Conservation (phyloP, 2,329 filamentous ascomycete genomes). For the Neobulgaria alba region DNA sequence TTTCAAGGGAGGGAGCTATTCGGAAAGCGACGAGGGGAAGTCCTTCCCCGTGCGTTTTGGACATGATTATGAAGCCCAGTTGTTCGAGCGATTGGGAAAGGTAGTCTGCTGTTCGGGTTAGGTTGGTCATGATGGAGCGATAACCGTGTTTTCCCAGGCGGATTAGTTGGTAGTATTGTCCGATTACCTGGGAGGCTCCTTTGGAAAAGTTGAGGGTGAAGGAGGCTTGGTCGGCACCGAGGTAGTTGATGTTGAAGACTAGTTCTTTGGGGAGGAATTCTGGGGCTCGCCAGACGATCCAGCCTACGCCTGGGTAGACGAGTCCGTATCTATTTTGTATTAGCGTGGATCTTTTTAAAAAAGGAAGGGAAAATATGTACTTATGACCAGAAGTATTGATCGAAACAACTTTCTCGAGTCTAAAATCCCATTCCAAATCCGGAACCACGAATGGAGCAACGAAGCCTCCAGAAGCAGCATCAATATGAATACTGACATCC, state of each 20-base stretch:
- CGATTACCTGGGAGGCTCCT: constrained; percentile 88
- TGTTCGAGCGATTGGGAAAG: constrained; percentile 63
- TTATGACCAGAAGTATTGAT: constrained; percentile 97
- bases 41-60: constrained; percentile 64
- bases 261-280: constrained; percentile 79
- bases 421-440: constrained; percentile 83
- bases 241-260: constrained; percentile 99
- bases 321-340: constrained; percentile 43
- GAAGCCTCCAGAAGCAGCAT: constrained; percentile 86
- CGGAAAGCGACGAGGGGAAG: constrained; percentile 88
- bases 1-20: constrained; percentile 47
- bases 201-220: constrained; percentile 98
- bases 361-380: constrained; percentile 32
- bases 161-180: constrained; percentile 96
- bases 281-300: constrained; percentile 80
- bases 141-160: constrained; percentile 90
- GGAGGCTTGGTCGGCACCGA: constrained; percentile 87
- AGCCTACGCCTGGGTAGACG: constrained; percentile 87
- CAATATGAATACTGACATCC: constrained; percentile 84
- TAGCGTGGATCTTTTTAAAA: neutral
- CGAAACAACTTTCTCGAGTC: constrained; percentile 76
- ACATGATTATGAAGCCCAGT: constrained; percentile 83
- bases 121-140: constrained; percentile 85
- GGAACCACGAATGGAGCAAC: constrained; percentile 87
- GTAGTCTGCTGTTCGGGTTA: constrained; percentile 85